Percentiles rank a stretch among this genome's conserved stretches.
phyloP scores from a whole-genome alignment of 495 filamentous ascomycete genomes.

The Xylaria castorea region DNA sequence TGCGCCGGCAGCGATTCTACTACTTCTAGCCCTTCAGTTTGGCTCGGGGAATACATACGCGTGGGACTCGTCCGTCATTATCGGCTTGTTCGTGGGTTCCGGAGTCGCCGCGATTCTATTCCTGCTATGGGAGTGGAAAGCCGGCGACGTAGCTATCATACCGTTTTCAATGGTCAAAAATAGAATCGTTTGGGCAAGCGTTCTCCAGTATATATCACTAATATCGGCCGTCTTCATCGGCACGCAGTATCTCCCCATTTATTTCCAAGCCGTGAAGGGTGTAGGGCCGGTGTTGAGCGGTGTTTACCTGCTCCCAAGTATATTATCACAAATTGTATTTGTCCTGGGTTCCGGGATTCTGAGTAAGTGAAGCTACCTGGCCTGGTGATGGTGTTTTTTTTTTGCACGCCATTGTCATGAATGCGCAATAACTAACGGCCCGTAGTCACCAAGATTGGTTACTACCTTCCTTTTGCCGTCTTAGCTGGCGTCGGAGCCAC shows the following conservation, averaged over 20 bases:
- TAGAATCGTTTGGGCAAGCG: slow-evolving; percentile 43
- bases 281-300: slow-evolving; percentile 58
- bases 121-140: slow-evolving; percentile 54
- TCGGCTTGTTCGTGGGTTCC: slow-evolving; percentile 55
- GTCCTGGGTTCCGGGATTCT: slow-evolving; percentile 55
- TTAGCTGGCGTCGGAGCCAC: slow-evolving; percentile 63
- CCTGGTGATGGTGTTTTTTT: slow-evolving; percentile 17
- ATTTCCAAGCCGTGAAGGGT: slow-evolving; percentile 69
- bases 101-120: slow-evolving; percentile 49
- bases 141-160: slow-evolving; percentile 56
- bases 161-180: slow-evolving; percentile 41
- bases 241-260: slow-evolving; percentile 63
- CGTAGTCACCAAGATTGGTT: slow-evolving; percentile 50
- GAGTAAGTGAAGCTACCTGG: slow-evolving; percentile 46
- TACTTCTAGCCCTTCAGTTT: slow-evolving; percentile 61
- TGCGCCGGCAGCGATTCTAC: slow-evolving; percentile 51
- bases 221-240: slow-evolving; percentile 39
- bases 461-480: slow-evolving; percentile 59
- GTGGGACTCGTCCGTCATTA: slow-evolving; percentile 52
- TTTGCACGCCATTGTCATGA: not conserved
- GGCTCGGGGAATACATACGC: slow-evolving; percentile 54
- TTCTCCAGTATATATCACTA: slow-evolving; percentile 34
- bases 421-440: slow-evolving; percentile 32
- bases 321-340: slow-evolving; percentile 58
- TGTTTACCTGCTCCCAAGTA: slow-evolving; percentile 59